Percentiles rank a stretch among this genome's conserved stretches.
Evolutionary conservation across 2,329 filamentous ascomycete species (phyloP).

Genomic region (Paecilomyces sp.): DNA sequence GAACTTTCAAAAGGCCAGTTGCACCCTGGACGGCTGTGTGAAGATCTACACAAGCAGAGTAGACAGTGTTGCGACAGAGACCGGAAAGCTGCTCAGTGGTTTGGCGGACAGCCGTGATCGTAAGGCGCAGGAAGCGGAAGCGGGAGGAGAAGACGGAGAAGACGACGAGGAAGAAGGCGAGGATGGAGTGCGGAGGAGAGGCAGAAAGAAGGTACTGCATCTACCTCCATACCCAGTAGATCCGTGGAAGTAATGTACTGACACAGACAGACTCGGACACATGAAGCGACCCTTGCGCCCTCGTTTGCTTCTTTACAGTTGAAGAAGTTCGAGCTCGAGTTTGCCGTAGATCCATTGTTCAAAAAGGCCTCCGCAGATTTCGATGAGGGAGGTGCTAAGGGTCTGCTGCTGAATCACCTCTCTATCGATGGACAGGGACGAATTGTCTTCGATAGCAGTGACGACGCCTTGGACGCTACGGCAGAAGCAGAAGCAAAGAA

Average conservation of each 20-base stretch:
- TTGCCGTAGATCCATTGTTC: slow-evolving; percentile 95
- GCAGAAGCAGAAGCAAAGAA: slow-evolving; percentile 26
- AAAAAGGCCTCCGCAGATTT: slow-evolving; percentile 98
- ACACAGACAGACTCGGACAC: slow-evolving; percentile 56
- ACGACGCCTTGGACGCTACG: slow-evolving; percentile 60
- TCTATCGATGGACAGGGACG: slow-evolving; percentile 86
- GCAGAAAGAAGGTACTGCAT: slow-evolving; percentile 63
- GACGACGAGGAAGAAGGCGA: slow-evolving; percentile 53
- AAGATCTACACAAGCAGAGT: slow-evolving; percentile 99
- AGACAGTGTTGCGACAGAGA: slow-evolving; percentile 96
- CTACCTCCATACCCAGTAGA: not conserved
- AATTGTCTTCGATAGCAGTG: slow-evolving; percentile 97
- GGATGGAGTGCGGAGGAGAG: slow-evolving; percentile 43
- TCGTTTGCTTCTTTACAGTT: slow-evolving; percentile 83
- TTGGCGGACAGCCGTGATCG: slow-evolving; percentile 70
- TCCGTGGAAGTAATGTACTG: not conserved
- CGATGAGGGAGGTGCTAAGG: slow-evolving; percentile 95
- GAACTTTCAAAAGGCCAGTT: slow-evolving; percentile 98
- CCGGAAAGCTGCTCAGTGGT: slow-evolving; percentile 87
- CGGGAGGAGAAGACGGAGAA: slow-evolving; percentile 57
- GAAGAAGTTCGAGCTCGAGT: slow-evolving; percentile 97
- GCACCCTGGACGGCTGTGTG: slow-evolving; percentile 93
- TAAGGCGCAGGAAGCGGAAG: slow-evolving; percentile 57
- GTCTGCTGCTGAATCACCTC: slow-evolving; percentile 89
- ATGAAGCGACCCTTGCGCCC: slow-evolving; percentile 85